Evolutionary conservation across 176 grass and related monocot species (phyloP).

Genomic region (Oryza australiensis): DNA sequence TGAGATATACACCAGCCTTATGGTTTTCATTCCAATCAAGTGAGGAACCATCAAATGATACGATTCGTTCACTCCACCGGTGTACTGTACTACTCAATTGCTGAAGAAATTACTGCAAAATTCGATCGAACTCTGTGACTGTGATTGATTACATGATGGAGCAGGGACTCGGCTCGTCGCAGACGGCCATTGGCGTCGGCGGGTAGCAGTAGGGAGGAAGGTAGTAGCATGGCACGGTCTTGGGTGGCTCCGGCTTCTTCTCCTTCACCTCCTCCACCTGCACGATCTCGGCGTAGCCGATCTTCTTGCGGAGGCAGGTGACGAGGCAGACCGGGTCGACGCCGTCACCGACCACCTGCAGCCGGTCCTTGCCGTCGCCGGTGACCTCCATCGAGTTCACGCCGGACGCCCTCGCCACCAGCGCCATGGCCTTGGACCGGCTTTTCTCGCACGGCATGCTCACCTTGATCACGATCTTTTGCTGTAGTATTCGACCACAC

Average conservation of each 20-base stretch:
- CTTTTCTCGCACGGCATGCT: constrained; percentile 51
- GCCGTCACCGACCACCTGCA: constrained; percentile 50
- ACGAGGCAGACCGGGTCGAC: constrained; percentile 54
- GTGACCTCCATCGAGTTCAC: constrained; percentile 45
- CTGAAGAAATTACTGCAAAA: neutral
- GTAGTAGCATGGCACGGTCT: neutral
- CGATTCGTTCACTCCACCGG: neutral
- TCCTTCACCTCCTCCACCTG: constrained; percentile 63
- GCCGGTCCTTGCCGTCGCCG: constrained; percentile 34
- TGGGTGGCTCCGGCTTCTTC: neutral
- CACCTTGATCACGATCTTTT: constrained; percentile 63
- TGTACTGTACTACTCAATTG: neutral
- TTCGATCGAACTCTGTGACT: neutral
- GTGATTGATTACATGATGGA: neutral
- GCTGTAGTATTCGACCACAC: neutral
- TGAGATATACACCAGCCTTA: too few relatives aligned
- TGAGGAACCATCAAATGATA: too few relatives aligned
- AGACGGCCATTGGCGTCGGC: too few relatives aligned
- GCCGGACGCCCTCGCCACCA: constrained; percentile 43
- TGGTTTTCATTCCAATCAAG: too few relatives aligned
- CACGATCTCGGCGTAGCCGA: constrained; percentile 51
- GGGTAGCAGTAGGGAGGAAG: neutral
- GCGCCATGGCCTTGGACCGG: constrained; percentile 51
- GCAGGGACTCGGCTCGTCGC: neutral
- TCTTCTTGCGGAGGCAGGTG: constrained; percentile 51